These are phyloP conservation scores for Rhododendron vialii DNA, from an alignment of 148 eudicot genomes.

Conservation along the genomic window DNA sequence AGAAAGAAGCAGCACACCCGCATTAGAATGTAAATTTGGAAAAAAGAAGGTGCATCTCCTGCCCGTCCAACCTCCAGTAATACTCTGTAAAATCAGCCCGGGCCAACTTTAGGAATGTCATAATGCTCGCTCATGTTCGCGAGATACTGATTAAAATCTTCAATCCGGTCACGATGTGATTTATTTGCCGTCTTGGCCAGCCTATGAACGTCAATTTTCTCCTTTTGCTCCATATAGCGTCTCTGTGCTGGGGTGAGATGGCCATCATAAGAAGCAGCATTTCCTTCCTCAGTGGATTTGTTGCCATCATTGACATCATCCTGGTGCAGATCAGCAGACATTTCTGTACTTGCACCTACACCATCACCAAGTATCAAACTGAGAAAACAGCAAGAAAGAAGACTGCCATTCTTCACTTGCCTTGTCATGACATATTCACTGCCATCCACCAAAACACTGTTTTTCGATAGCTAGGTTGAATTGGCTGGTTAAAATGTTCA, in stretches of 20 bases:
- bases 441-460: background rate
- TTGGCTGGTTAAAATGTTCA: background rate
- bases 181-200: slow-evolving; percentile 71
- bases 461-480: background rate
- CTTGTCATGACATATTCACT: background rate
- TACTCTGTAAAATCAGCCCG: slow-evolving; percentile 47
- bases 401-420: background rate
- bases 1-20: background rate
- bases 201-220: slow-evolving; percentile 61
- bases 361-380: background rate
- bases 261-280: slow-evolving; percentile 39
- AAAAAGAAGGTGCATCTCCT: background rate
- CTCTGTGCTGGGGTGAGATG: slow-evolving; percentile 86
- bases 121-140: background rate
- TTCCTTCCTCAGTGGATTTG: slow-evolving; percentile 29
- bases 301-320: slow-evolving; percentile 33
- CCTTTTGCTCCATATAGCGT: slow-evolving; percentile 89
- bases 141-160: background rate
- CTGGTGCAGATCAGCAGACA: slow-evolving; percentile 18
- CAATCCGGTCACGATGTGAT: slow-evolving; percentile 65
- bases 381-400: background rate
- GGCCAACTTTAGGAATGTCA: slow-evolving; percentile 26
- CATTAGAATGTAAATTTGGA: background rate
- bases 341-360: slow-evolving; percentile 33
- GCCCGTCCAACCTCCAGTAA: background rate